Conservation (phyloP, 768 basidiomycete species). For the Russula brevipes region DNA sequence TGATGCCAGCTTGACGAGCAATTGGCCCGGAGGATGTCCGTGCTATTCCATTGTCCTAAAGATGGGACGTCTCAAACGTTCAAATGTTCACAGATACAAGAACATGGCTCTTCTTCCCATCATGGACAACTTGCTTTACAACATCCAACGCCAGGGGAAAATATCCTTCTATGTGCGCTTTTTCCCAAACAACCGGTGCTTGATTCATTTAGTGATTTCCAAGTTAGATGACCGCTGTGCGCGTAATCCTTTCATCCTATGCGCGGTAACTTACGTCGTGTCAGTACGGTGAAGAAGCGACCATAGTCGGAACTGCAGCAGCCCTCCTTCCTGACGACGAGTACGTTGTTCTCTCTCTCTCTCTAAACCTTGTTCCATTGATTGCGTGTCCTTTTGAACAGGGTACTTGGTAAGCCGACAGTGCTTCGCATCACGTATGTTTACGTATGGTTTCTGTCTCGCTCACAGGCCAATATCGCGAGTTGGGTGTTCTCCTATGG, state of each 20-base stretch:
- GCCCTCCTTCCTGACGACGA: slow-evolving; percentile 80
- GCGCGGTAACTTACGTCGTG: slow-evolving; percentile 4
- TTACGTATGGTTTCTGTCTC: slow-evolving; percentile 6
- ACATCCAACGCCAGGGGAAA: slow-evolving; percentile 90
- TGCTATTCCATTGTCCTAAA: slow-evolving; percentile 10
- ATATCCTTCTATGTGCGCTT: slow-evolving; percentile 79
- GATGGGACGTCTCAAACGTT: background rate
- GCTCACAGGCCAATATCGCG: slow-evolving; percentile 77
- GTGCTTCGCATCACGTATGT: background rate
- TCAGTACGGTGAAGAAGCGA: slow-evolving; percentile 87
- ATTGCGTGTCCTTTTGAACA: slow-evolving; percentile 28
- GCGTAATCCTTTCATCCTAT: slow-evolving; percentile 30
- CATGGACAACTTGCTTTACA: slow-evolving; percentile 84
- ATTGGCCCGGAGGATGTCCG: slow-evolving; percentile 59
- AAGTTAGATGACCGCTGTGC: slow-evolving; percentile 72
- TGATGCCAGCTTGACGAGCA: slow-evolving; percentile 55
- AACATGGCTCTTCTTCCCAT: slow-evolving; percentile 76
- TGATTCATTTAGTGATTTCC: background rate
- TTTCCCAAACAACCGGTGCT: background rate
- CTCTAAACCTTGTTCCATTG: slow-evolving; percentile 1
- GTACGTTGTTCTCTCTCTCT: slow-evolving; percentile 40
- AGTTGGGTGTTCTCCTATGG: slow-evolving; percentile 88
- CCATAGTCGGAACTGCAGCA: slow-evolving; percentile 84
- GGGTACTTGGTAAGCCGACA: slow-evolving; percentile 60
- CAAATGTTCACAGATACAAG: slow-evolving; percentile 49